Percentiles rank a stretch among this genome's conserved stretches.
Conservation (phyloP, 23 red algal genomes). For the Pyropia yezoensis region DNA sequence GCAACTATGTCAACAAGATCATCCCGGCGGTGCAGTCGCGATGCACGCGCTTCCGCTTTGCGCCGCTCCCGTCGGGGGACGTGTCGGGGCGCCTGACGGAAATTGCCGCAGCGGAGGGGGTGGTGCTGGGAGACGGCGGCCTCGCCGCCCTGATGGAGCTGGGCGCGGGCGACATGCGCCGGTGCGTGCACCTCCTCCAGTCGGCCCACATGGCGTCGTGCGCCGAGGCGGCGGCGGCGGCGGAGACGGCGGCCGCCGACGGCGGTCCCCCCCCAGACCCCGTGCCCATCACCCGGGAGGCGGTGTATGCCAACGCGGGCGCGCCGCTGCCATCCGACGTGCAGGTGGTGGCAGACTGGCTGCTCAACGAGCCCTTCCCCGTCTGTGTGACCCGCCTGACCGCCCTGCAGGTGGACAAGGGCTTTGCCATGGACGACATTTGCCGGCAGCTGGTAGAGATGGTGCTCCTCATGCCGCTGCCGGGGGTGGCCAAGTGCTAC, state of each 20-base stretch:
- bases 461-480: slow-evolving; percentile 14
- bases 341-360: slow-evolving; percentile 12
- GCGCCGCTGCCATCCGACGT: slow-evolving; percentile 67
- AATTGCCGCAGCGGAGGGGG: slow-evolving; percentile 60
- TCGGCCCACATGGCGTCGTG: slow-evolving; percentile 58
- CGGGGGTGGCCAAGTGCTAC: slow-evolving; percentile 66
- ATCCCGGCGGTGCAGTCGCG: slow-evolving; percentile 94
- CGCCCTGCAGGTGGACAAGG: slow-evolving; percentile 40
- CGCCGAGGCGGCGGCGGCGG: neutral
- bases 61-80: slow-evolving; percentile 66
- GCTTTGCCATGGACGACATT: slow-evolving; percentile 80
- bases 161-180: slow-evolving; percentile 86
- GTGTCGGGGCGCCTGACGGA: slow-evolving; percentile 42
- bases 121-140: slow-evolving; percentile 45
- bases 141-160: slow-evolving; percentile 69
- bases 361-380: slow-evolving; percentile 46
- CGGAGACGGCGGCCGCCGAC: neutral
- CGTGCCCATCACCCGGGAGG: slow-evolving; percentile 26
- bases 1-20: slow-evolving; percentile 99
- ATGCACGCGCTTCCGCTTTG: slow-evolving; percentile 93
- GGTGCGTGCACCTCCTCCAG: slow-evolving; percentile 84
- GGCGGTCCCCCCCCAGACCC: slow-evolving; percentile 1
- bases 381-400: slow-evolving; percentile 22
- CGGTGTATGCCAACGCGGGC: slow-evolving; percentile 90
- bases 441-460: slow-evolving; percentile 39